Evolutionary conservation across 2,329 filamentous ascomycete genomes (phyloP).

Genomic region (Aspergillus fumigatus): DNA sequence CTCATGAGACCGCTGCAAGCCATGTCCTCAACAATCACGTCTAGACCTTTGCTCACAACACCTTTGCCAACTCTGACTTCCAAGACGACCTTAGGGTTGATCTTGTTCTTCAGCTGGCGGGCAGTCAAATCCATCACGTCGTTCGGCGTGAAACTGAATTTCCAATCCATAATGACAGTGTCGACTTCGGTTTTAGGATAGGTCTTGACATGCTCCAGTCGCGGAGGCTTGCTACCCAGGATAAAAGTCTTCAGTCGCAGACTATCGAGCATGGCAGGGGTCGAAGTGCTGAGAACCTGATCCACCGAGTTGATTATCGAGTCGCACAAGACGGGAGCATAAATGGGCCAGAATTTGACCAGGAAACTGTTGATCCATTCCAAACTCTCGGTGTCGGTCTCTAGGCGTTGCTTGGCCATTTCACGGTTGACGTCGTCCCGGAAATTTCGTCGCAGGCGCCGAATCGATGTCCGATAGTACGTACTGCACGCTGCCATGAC

Average conservation of each 20-base stretch:
- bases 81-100: slow-evolving; percentile 94
- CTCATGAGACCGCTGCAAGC: slow-evolving; percentile 93
- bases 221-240: slow-evolving; percentile 88
- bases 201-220: slow-evolving; percentile 96
- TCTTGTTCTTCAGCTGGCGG: slow-evolving; percentile 85
- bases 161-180: slow-evolving; percentile 98
- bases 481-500: slow-evolving; percentile 89
- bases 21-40: slow-evolving; percentile 98
- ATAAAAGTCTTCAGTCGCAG: slow-evolving; percentile 91
- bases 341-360: slow-evolving; percentile 99
- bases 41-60: slow-evolving; percentile 92
- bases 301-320: slow-evolving; percentile 93
- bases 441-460: slow-evolving; percentile 90
- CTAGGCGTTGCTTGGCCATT: slow-evolving; percentile 78
- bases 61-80: slow-evolving; percentile 94
- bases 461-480: slow-evolving; percentile 93
- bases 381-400: slow-evolving; percentile 85
- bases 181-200: slow-evolving; percentile 95
- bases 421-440: slow-evolving; percentile 90
- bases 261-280: slow-evolving; percentile 88
- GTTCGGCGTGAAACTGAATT: slow-evolving; percentile 97
- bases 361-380: slow-evolving; percentile 99
- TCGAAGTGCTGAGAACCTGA: slow-evolving; percentile 88
- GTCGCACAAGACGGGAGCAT: slow-evolving; percentile 86
- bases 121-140: slow-evolving; percentile 88